Conservation (phyloP, 768 basidiomycete genomes). For the Tubosaeta brunneosetosa region DNA sequence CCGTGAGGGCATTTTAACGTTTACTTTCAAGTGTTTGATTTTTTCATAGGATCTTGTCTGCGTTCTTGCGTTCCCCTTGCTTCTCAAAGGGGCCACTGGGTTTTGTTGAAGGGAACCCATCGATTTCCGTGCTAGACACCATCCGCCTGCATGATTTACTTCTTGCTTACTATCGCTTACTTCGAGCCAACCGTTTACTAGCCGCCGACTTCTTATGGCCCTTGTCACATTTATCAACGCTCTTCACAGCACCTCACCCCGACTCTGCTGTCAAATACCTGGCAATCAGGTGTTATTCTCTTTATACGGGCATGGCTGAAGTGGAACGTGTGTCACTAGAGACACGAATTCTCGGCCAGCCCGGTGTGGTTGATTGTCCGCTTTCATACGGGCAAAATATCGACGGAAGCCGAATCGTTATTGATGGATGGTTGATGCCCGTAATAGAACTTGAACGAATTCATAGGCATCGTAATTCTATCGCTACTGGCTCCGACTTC, state of each 20-base stretch:
- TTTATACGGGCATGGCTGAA: slow-evolving; percentile 77
- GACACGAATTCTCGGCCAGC: slow-evolving; percentile 53
- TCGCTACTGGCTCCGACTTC: slow-evolving; percentile 44
- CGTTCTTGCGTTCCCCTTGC: slow-evolving; percentile 41
- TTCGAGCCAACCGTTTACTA: slow-evolving; percentile 68
- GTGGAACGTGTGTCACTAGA: slow-evolving; percentile 66
- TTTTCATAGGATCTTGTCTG: slow-evolving; percentile 48
- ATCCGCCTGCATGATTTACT: slow-evolving; percentile 62
- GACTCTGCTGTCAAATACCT: slow-evolving; percentile 64
- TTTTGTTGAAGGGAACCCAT: slow-evolving; percentile 33
- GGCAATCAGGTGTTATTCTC: slow-evolving; percentile 72
- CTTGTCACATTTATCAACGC: slow-evolving; percentile 35
- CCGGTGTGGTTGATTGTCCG: slow-evolving; percentile 55
- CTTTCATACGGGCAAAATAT: slow-evolving; percentile 51
- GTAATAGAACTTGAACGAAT: slow-evolving; percentile 63
- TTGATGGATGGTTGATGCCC: slow-evolving; percentile 84
- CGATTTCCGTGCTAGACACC: slow-evolving; percentile 33
- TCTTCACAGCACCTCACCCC: slow-evolving; percentile 49
- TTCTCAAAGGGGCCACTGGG: slow-evolving; percentile 53
- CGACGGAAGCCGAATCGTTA: slow-evolving; percentile 39
- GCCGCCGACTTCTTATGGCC: slow-evolving; percentile 63
- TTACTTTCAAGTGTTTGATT: slow-evolving; percentile 2
- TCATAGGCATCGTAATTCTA: slow-evolving; percentile 42
- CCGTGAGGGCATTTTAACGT: slow-evolving; percentile 44
- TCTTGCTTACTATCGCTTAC: slow-evolving; percentile 76